phyloP scores from a whole-genome alignment of 1,284 basidiomycete genomes.

The Lentinula novae-zelandiae region DNA sequence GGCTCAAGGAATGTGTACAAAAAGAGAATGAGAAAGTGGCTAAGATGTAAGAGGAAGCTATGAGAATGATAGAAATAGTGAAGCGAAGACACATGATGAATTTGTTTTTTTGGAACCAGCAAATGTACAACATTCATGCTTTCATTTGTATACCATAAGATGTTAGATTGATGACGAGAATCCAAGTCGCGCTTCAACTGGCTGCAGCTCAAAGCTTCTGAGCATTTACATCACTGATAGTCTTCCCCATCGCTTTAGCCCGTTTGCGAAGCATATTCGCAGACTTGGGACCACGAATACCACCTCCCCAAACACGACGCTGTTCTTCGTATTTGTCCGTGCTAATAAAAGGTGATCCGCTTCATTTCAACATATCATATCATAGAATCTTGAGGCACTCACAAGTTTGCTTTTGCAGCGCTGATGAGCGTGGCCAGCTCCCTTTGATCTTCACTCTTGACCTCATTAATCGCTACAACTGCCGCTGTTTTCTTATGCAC shows the following conservation, averaged over 20 bases:
- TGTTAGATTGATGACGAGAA: too few relatives aligned
- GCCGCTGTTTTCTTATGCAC: constrained; percentile 99
- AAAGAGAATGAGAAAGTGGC: too few relatives aligned
- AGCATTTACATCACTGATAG: not conserved
- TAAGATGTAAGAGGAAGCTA: too few relatives aligned
- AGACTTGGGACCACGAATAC: constrained; percentile 90
- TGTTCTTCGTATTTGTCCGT: constrained; percentile 95
- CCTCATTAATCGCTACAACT: constrained; percentile 89
- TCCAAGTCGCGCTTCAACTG: too few relatives aligned
- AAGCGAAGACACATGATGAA: too few relatives aligned
- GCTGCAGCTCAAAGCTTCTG: not conserved
- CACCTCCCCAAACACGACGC: constrained; percentile 94
- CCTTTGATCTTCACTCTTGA: constrained; percentile 90
- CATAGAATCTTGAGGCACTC: constrained; percentile 25
- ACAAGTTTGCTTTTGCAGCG: constrained; percentile 98
- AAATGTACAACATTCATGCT: not conserved
- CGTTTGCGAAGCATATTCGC: constrained; percentile 91
- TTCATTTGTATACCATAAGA: not conserved
- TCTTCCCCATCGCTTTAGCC: constrained; percentile 65
- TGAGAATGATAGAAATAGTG: not conserved
- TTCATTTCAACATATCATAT: constrained; percentile 7
- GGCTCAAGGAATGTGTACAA: too few relatives aligned
- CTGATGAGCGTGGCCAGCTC: constrained; percentile 91
- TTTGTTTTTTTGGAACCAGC: too few relatives aligned
- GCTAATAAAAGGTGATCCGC: constrained; percentile 35